Base-by-base conservation (phyloP, 2,329 filamentous ascomycete species). In the Microcyclosporella mali region DNA sequence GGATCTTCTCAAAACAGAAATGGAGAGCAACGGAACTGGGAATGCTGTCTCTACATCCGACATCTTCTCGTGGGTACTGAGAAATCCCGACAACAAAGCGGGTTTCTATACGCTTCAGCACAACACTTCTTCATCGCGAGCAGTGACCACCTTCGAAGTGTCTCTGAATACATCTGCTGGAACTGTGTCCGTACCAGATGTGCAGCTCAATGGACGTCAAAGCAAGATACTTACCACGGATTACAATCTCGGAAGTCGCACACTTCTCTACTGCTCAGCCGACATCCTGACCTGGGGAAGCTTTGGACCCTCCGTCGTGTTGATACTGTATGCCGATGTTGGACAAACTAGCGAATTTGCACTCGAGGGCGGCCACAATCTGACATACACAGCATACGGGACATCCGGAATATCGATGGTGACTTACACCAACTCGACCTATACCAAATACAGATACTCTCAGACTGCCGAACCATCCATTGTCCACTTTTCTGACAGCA, bases 171-270 rank as follows among this genome's bases (percentile, higher is more conserved):
- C 78, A 0, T 81, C 78, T 0, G 63, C 65, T 9, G 79, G 79
- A 1, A 58, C 66, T 2, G 50, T 81, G 4, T 75, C 70, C 0
- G 68, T 82, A 12, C 77, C 79, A 0, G 70, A 72, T 41, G 71
- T 81, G 31, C 66, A 72, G 8, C 68, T 83, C 31, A 73, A 79
- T 40, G 79, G 79, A 1, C 75, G 80, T 28, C 75, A 81, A 38
- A 75, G 77, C 12, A 82, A 82, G 65, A 76, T 82, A 12, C 58
- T 81, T 4, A 74, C 78, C 0, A 78, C 77, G 0, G 78, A 82
- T 52, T 82, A 81, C 40, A 36, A 40, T 19, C 37, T 40, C 19
- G 19, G 14, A 59, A 37, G 37, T 37, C 28, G 52, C 1, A 73
- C 61, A 0, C 57, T 79, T 0, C 57, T 79, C 0, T 79, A 79